Conservation (phyloP, 1,284 basidiomycete genomes). For the Filobasidium uniguttulatum region DNA sequence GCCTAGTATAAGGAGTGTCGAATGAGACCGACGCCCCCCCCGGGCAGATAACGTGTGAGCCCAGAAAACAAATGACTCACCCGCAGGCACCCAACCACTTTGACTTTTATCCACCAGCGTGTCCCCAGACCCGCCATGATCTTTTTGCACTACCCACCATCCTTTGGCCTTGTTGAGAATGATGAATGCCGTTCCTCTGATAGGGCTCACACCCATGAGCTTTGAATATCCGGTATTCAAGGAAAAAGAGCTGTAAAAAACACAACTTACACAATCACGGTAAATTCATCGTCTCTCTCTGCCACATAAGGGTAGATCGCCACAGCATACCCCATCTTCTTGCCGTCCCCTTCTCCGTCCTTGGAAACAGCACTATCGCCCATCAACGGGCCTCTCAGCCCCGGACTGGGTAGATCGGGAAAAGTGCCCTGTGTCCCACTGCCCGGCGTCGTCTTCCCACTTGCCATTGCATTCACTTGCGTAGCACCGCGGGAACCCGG, state of each 20-base stretch:
- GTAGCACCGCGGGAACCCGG: slow-evolving; percentile 21
- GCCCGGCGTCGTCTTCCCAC: slow-evolving; percentile 14
- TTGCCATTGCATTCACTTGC: slow-evolving; percentile 1
- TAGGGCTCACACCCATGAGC: too few species aligned
- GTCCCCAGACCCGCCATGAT: slow-evolving; percentile 68
- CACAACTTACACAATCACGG: slow-evolving; percentile 73
- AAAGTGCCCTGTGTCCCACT: slow-evolving; percentile 19
- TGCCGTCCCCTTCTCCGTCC: slow-evolving; percentile 18
- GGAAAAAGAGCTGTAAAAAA: too few species aligned
- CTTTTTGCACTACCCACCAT: slow-evolving; percentile 98
- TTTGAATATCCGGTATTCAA: too few species aligned
- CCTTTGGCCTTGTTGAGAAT: slow-evolving; percentile 86
- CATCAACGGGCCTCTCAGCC: slow-evolving; percentile 14
- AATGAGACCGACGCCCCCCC: background rate
- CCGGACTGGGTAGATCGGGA: slow-evolving; percentile 32
- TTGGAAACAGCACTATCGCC: background rate
- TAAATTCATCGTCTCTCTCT: slow-evolving; percentile 93
- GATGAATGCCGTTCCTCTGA: slow-evolving; percentile 52
- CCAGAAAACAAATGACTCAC: slow-evolving; percentile 34
- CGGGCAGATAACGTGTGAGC: slow-evolving; percentile 22
- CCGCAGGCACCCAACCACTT: slow-evolving; percentile 78
- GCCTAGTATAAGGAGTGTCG: slow-evolving; percentile 34
- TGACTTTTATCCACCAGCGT: slow-evolving; percentile 59
- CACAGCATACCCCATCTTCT: slow-evolving; percentile 38
- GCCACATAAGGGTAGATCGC: slow-evolving; percentile 63